Percentiles rank a stretch among this genome's conserved stretches.
Conservation (phyloP, 2,329 filamentous ascomycete species). For the Annulohypoxylon truncatum region DNA sequence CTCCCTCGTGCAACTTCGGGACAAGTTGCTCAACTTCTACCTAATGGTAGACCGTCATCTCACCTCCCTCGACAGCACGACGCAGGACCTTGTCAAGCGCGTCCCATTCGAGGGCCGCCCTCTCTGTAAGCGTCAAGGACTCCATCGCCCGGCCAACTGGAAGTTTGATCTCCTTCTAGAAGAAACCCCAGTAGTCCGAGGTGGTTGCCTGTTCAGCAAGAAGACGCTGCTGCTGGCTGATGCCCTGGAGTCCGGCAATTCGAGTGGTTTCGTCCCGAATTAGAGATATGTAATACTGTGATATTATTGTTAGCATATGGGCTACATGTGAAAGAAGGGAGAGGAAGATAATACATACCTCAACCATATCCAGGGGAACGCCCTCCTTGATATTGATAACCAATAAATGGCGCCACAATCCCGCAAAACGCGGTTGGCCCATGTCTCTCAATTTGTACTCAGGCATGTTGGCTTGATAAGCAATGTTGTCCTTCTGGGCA, state of each 20-base stretch:
- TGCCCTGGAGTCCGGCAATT: slow-evolving; percentile 53
- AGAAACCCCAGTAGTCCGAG: slow-evolving; percentile 64
- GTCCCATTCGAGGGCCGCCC: slow-evolving; percentile 59
- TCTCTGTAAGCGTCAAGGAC: slow-evolving; percentile 60
- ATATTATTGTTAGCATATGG: slow-evolving; percentile 34
- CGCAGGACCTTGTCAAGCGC: slow-evolving; percentile 63
- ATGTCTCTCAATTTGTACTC: slow-evolving; percentile 53
- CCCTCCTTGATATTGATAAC: slow-evolving; percentile 62
- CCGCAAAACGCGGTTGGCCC: slow-evolving; percentile 61
- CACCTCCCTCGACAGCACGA: slow-evolving; percentile 42
- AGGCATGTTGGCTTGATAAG: slow-evolving; percentile 54
- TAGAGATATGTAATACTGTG: slow-evolving; percentile 67
- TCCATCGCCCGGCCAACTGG: slow-evolving; percentile 58
- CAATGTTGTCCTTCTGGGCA: slow-evolving; percentile 70
- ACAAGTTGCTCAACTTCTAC: background rate
- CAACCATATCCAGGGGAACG: slow-evolving; percentile 63
- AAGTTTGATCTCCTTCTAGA: slow-evolving; percentile 61
- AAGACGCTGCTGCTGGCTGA: slow-evolving; percentile 57
- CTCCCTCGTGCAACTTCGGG: background rate
- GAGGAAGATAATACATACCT: slow-evolving; percentile 56
- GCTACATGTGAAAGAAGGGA: background rate
- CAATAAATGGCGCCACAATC: slow-evolving; percentile 65
- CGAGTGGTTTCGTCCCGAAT: slow-evolving; percentile 65
- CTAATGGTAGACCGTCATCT: background rate
- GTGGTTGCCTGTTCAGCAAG: slow-evolving; percentile 50